Conservation (phyloP, 371 early-diverging fungal genomes). For the Agmasoma carcini region DNA sequence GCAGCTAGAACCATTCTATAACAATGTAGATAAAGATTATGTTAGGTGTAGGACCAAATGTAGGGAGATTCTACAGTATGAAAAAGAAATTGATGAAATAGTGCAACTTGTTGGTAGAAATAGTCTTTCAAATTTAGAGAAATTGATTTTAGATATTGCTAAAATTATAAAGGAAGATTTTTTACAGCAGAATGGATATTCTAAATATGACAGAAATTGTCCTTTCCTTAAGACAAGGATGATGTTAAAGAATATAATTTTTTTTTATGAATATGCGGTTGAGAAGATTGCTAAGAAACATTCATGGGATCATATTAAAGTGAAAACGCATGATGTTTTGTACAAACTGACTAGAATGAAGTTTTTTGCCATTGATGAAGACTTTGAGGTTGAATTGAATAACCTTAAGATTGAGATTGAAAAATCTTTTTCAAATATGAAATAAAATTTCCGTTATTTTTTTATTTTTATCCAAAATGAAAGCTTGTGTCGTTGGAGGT, state of each 20-base stretch:
- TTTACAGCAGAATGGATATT: conserved; percentile 98
- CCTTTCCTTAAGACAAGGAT: conserved; percentile 95
- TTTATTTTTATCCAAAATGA: conserved; percentile 15
- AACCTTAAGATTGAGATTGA: conserved; percentile 19
- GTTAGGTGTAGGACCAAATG: conserved; percentile 70
- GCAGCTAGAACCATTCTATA: conserved; percentile 83
- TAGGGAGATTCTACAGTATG: conserved; percentile 92
- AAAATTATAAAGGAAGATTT: conserved; percentile 98
- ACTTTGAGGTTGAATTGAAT: conserved; percentile 7
- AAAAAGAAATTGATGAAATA: conserved; percentile 94
- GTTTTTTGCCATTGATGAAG: conserved; percentile 57
- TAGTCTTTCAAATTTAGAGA: conserved; percentile 90
- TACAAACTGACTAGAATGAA: conserved; percentile 95
- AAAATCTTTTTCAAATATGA: neutral
- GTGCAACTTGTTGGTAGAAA: conserved; percentile 97
- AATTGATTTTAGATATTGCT: conserved; percentile 90
- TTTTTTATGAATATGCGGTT: conserved; percentile 77
- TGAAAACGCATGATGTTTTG: conserved; percentile 71
- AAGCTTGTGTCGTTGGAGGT: conserved; percentile 33
- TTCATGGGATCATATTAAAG: conserved; percentile 83
- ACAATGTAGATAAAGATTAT: conserved; percentile 78
- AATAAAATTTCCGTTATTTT: neutral
- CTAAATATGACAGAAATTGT: conserved; percentile 92
- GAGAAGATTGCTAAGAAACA: conserved; percentile 20
- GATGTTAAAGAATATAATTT: conserved; percentile 91